Conservation (phyloP, 805 yeast genomes). For the Metschnikowia continentalis region DNA sequence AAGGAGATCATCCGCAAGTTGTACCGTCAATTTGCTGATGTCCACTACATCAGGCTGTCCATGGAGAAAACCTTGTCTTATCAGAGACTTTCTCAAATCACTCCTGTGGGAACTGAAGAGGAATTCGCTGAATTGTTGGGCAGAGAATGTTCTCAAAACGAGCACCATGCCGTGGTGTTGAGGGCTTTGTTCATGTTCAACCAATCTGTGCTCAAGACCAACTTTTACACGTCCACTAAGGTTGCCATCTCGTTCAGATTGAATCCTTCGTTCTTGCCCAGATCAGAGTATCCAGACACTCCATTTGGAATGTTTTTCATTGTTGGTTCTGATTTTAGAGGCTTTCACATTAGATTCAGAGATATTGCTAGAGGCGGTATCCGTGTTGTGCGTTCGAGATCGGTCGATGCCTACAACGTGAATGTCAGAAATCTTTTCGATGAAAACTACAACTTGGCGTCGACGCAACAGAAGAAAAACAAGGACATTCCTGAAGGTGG, state of each 20-base stretch:
- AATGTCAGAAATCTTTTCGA: slow-evolving; percentile 89
- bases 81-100: slow-evolving; percentile 76
- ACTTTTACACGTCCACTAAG: slow-evolving; percentile 89
- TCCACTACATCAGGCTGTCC: slow-evolving; percentile 72
- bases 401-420: slow-evolving; percentile 76
- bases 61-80: slow-evolving; percentile 79
- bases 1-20: slow-evolving; percentile 71
- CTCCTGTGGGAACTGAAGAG: slow-evolving; percentile 67
- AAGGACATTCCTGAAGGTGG: slow-evolving; percentile 99
- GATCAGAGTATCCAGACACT: slow-evolving; percentile 82
- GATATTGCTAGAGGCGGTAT: slow-evolving; percentile 99
- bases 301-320: slow-evolving; percentile 94
- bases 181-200: slow-evolving; percentile 81
- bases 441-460: slow-evolving; percentile 93
- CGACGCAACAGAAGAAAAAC: slow-evolving; percentile 94
- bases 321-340: slow-evolving; percentile 95
- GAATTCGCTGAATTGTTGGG: slow-evolving; percentile 69
- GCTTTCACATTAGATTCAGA: slow-evolving; percentile 94
- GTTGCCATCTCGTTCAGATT: slow-evolving; percentile 92
- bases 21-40: slow-evolving; percentile 87
- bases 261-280: slow-evolving; percentile 80
- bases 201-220: slow-evolving; percentile 84
- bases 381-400: slow-evolving; percentile 85
- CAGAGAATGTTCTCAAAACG: slow-evolving; percentile 74
- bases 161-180: slow-evolving; percentile 72